These are phyloP conservation scores for Neurospora sp. DNA, from an alignment of 2,329 filamentous ascomycete genomes.

Conservation along the genomic window DNA sequence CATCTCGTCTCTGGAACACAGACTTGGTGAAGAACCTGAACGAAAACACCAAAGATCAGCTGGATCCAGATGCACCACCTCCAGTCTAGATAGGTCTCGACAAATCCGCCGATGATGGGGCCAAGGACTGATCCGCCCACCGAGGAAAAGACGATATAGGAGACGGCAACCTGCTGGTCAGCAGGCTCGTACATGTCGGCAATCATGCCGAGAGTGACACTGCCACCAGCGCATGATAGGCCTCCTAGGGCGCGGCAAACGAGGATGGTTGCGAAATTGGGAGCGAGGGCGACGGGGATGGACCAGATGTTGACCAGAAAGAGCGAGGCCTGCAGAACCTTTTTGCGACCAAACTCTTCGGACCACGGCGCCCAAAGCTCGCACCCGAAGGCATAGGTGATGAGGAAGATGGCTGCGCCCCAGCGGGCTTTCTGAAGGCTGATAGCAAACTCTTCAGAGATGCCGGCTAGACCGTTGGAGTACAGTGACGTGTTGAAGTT, in stretches of 20 bases:
- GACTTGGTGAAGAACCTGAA: slow-evolving; percentile 57
- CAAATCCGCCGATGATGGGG: slow-evolving; percentile 69
- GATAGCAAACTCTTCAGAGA: slow-evolving; percentile 57
- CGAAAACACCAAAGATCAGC: slow-evolving; percentile 62
- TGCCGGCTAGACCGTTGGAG: slow-evolving; percentile 57
- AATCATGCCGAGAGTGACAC: slow-evolving; percentile 65
- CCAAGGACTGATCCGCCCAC: slow-evolving; percentile 69
- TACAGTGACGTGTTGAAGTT: slow-evolving; percentile 71
- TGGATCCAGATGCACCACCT: slow-evolving; percentile 70
- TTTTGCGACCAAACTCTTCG: slow-evolving; percentile 71
- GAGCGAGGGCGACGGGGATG: slow-evolving; percentile 60
- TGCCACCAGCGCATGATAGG: slow-evolving; percentile 61
- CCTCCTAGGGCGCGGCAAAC: slow-evolving; percentile 62
- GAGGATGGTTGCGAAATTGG: slow-evolving; percentile 61
- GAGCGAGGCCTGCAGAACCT: slow-evolving; percentile 62
- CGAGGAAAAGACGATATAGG: slow-evolving; percentile 68
- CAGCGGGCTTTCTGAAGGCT: slow-evolving; percentile 58
- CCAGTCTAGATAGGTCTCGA: slow-evolving; percentile 58
- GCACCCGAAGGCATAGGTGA: slow-evolving; percentile 76
- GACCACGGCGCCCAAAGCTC: slow-evolving; percentile 85
- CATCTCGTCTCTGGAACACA: slow-evolving; percentile 69
- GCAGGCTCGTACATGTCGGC: slow-evolving; percentile 65
- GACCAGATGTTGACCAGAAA: slow-evolving; percentile 72
- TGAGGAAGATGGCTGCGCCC: slow-evolving; percentile 69
- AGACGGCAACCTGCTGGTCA: slow-evolving; percentile 64